Percentiles rank a stretch among this genome's conserved stretches.
Evolutionary conservation across 2,329 filamentous ascomycete species (phyloP).

Genomic region (Fusarium metavorans): DNA sequence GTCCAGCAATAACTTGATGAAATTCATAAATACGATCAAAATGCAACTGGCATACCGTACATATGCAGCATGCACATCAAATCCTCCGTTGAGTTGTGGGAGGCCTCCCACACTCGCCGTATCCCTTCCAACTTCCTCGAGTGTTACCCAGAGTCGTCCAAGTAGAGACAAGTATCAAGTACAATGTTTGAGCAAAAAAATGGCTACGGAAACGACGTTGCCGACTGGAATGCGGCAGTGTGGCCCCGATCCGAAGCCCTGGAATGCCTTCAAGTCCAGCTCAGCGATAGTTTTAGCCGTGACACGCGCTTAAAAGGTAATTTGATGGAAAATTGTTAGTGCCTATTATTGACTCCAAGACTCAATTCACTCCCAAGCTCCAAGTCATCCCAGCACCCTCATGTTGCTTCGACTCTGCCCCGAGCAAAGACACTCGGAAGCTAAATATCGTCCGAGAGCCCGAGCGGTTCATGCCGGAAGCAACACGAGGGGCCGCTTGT

Average conservation of each 20-base stretch:
- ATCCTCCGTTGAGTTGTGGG: background rate
- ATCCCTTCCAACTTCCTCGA: background rate
- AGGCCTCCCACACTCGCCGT: background rate
- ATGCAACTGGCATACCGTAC: background rate
- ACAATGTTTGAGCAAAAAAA: background rate
- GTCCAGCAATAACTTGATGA: background rate
- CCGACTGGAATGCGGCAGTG: slow-evolving; percentile 5
- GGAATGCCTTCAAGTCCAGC: background rate
- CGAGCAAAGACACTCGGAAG: background rate
- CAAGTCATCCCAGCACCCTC: background rate
- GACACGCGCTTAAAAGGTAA: background rate
- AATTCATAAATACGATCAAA: background rate
- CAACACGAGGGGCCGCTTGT: background rate
- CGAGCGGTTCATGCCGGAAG: background rate
- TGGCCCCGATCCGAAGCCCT: background rate
- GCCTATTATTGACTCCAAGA: background rate
- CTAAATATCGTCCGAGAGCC: background rate
- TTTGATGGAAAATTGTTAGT: background rate
- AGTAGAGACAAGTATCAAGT: background rate
- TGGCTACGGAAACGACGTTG: background rate
- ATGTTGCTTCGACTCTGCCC: background rate
- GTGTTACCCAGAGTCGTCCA: background rate
- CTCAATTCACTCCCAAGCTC: background rate
- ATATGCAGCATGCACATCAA: background rate
- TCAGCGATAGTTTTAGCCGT: background rate